Evolutionary conservation across 2,329 filamentous ascomycete species (phyloP), one percentile per base, ranked within the genome.

Genomic region (Sarocladium strictum): DNA sequence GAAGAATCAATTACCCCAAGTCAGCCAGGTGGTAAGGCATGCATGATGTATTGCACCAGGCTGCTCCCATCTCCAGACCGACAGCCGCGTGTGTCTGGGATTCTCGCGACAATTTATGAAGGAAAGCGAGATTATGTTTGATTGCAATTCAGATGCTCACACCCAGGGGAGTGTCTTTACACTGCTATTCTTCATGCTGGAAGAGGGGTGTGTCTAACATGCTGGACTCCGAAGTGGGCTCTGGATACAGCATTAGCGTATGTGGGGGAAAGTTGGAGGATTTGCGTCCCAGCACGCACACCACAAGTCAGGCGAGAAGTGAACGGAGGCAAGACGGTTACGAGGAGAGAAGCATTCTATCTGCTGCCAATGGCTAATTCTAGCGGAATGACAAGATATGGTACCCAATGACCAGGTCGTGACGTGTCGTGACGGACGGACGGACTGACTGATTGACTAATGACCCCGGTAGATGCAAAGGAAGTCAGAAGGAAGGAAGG

Each of bases 171-270:
- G 43, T 47, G 43, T n/a, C 3, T 27, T 10, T 27, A 12, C 3
- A 3, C n/a, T n/a, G 15, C 21, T 21, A 17, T n/a, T 12, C 3
- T 3, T 3, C 7, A 12, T 17, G 5, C 15, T 7, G n/a, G n/a
- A 27, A 10, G 43, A 27, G 43, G 43, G n/a, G 43, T 47, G 43
- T 47, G 5, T 24, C 40, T 12, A 43, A 19, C 21, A 24, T 43
- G 40, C 40, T n/a, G n/a, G n/a, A n/a, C n/a, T n/a, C n/a, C n/a
- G n/a, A n/a, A 6, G 12, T n/a, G n/a, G 35, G n/a, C 35, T 43
- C 19, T 43, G 38, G 38, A 43, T 43, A 23, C 19, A 47, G 43
- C 43, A 29, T 29, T 47, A 47, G 43, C 43, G 43, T 47, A 47
- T 47, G 43, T 47, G 43, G 43, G 43, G 43, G 38, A 23, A 15